Evolutionary conservation across 805 yeast species (phyloP), one percentile per base, ranked within the genome.

Genomic region (Sugiyamaella americana): DNA sequence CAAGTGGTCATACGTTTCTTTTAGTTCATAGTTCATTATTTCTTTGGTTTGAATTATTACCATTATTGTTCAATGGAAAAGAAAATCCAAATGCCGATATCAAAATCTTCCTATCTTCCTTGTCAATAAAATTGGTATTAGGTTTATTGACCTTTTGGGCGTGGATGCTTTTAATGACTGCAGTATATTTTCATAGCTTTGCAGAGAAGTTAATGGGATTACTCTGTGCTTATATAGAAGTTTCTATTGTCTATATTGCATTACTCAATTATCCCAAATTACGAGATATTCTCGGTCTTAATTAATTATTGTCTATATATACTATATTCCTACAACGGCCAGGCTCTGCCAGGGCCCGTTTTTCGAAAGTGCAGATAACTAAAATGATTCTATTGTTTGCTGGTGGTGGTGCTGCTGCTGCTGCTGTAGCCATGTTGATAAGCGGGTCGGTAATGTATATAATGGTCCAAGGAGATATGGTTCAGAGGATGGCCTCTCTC

Each of bases 1-100:
- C 98, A 3, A 82, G 91, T 51, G 98, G 98, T 0, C 98, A 93
- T 61, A 82, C 87, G 1, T 93, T 89, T 57, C 62, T 93, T 37
- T 67, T 91, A 39, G 74, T 82, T 3, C 84, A 82, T 49, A 72
- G 86, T 5, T 75, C 82, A 24, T 60, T 82, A 46, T 75, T 84
- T 47, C 58, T 91, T 53, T 69, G 84, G 58, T 78, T 79, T 47
- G 96, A 89, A 60, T 60, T 78, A 5, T 49, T 71, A 19, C 79
- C 76, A 50, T 56, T 61, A 45, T 37, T 62, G 26, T 47, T 13
- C 24, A 24, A 20, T 11, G 32, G 32, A 8, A 8, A 13, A 26
- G 32, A 8, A 8, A 26, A 13, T 26, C 26, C 30, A 2, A 47
- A 16, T 40, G 56, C 71, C 65, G 67, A 52, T 35, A n/a, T 54